These are phyloP conservation scores for Cryomyces antarcticus DNA, from an alignment of 495 filamentous ascomycete genomes.

Conservation along the genomic window DNA sequence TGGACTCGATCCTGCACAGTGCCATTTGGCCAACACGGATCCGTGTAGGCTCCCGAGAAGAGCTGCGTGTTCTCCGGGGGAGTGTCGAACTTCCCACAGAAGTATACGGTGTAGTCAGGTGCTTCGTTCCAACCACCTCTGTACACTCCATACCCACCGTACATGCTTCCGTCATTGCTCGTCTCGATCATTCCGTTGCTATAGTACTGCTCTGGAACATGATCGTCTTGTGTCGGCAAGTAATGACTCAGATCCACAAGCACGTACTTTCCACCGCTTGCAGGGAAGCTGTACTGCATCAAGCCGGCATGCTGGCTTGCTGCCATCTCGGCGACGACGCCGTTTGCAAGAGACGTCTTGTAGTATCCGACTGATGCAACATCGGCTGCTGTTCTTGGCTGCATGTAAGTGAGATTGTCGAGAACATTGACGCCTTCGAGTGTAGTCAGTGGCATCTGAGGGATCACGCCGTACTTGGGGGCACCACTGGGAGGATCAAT, in stretches of 20 bases:
- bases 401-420: constrained; percentile 19
- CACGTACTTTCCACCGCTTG: background rate
- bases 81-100: constrained; percentile 18
- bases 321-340: constrained; percentile 12
- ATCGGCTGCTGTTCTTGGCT: constrained; percentile 7
- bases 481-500: no score
- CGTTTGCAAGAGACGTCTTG: constrained; percentile 12
- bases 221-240: background rate
- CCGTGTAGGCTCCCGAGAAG: constrained; percentile 15
- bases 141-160: constrained; percentile 13
- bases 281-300: constrained; percentile 13
- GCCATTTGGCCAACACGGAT: constrained; percentile 11
- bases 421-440: constrained; percentile 12
- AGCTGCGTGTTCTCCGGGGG: constrained; percentile 9
- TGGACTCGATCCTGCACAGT: constrained; percentile 5
- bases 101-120: constrained; percentile 14
- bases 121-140: constrained; percentile 12
- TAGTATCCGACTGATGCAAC: constrained; percentile 16
- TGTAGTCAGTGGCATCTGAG: constrained; percentile 16
- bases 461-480: constrained; percentile 18
- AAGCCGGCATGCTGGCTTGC: constrained; percentile 12
- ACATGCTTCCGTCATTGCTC: constrained; percentile 6
- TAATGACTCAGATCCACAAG: background rate
- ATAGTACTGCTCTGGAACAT: constrained; percentile 9
- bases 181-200: constrained; percentile 13